phyloP scores from a whole-genome alignment of 108 stramenopile genomes.

The Heterococcus sp. region DNA sequence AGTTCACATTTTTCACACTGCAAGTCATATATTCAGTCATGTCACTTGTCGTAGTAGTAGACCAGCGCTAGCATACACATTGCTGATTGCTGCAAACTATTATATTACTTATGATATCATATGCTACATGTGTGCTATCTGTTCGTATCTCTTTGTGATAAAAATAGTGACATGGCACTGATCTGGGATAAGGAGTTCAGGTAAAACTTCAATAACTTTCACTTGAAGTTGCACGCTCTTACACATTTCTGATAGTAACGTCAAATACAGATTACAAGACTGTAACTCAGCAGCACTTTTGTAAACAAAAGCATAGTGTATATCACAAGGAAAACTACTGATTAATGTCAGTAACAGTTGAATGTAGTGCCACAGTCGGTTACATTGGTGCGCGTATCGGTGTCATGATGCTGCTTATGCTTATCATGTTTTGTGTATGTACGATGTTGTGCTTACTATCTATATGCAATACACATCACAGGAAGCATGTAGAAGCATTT shows the following conservation, averaged over 20 bases:
- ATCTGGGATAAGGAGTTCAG: slow-evolving; percentile 67
- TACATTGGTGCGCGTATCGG: not conserved
- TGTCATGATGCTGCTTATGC: not conserved
- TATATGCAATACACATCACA: slow-evolving; percentile 15
- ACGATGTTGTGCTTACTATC: not conserved
- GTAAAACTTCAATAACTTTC: not conserved
- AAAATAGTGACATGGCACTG: slow-evolving; percentile 81
- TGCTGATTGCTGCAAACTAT: no score
- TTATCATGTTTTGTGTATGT: not conserved
- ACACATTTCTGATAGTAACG: not conserved
- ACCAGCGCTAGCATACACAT: no score
- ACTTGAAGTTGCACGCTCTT: not conserved
- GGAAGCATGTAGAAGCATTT: slow-evolving; percentile 60
- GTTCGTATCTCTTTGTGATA: no score
- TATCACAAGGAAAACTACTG: not conserved
- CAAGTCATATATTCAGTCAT: no score
- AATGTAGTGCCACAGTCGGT: not conserved
- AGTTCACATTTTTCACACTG: no score
- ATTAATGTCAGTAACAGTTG: not conserved
- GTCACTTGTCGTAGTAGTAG: no score
- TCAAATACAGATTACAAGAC: not conserved
- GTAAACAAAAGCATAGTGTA: not conserved
- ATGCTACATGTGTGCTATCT: no score
- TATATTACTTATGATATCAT: no score
- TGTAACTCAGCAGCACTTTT: not conserved